Conservation (phyloP, 352 stramenopile species). For the Sclerospora graminicola region DNA sequence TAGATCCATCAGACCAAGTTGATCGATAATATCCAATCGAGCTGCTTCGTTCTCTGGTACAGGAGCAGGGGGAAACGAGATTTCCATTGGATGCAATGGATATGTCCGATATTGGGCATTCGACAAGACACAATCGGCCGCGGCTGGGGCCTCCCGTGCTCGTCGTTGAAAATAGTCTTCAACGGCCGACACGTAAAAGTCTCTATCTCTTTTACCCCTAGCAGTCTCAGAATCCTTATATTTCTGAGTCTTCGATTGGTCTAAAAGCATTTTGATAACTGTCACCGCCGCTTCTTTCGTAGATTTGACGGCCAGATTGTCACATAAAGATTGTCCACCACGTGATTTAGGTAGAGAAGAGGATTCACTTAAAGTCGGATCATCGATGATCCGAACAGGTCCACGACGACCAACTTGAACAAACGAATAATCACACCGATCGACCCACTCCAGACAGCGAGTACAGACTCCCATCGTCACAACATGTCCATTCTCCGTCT, state of each 20-base stretch:
- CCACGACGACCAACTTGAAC: slow-evolving; percentile 15
- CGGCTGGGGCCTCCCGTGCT: slow-evolving; percentile 8
- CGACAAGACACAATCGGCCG: slow-evolving; percentile 25
- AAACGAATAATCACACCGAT: slow-evolving; percentile 29
- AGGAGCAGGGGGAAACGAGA: slow-evolving; percentile 11
- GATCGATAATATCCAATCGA: slow-evolving; percentile 31
- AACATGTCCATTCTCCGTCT: slow-evolving; percentile 28
- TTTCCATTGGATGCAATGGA: slow-evolving; percentile 18
- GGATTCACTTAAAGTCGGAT: slow-evolving; percentile 2
- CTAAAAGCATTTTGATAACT: slow-evolving; percentile 29
- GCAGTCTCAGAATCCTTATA: slow-evolving; percentile 1
- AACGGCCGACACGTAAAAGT: slow-evolving; percentile 24
- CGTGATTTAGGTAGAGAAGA: too few relatives aligned
- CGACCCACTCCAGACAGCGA: slow-evolving; percentile 34
- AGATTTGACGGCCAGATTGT: slow-evolving; percentile 11
- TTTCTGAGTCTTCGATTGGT: not conserved
- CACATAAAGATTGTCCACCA: slow-evolving; percentile 14
- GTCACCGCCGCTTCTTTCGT: slow-evolving; percentile 23
- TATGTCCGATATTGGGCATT: slow-evolving; percentile 33
- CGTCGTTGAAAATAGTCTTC: slow-evolving; percentile 24
- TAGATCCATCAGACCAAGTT: slow-evolving; percentile 32
- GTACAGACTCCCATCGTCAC: slow-evolving; percentile 24
- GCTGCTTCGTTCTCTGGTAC: slow-evolving; percentile 30
- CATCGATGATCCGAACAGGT: slow-evolving; percentile 17
- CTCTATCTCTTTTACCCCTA: slow-evolving; percentile 3